Evolutionary conservation across 2,329 filamentous ascomycete species (phyloP).

Genomic region (Pyricularia sp.): DNA sequence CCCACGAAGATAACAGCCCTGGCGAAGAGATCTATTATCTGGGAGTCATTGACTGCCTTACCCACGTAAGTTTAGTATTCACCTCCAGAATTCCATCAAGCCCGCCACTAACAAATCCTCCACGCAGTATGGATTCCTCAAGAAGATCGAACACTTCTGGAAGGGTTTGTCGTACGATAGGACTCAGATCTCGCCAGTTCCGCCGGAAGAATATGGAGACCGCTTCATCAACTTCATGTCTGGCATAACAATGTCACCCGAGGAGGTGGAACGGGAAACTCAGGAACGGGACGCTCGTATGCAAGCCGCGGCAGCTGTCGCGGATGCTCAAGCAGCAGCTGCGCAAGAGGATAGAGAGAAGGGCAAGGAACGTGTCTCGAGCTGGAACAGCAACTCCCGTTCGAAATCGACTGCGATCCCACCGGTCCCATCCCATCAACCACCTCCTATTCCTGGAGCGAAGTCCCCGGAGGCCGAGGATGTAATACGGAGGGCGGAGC

Average conservation of each 20-base stretch:
- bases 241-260: conserved; percentile 79
- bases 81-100: not conserved
- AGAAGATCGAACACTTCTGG: conserved; percentile 94
- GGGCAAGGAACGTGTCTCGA: conserved; percentile 24
- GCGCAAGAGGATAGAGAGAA: conserved; percentile 19
- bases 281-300: conserved; percentile 36
- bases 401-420: conserved; percentile 22
- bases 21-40: conserved; percentile 96
- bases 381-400: conserved; percentile 26
- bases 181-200: conserved; percentile 83
- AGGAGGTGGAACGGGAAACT: conserved; percentile 67
- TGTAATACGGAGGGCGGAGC: conserved; percentile 29
- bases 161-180: conserved; percentile 82
- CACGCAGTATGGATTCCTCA: conserved; percentile 80
- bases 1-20: conserved; percentile 76
- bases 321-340: conserved; percentile 22
- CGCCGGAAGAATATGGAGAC: conserved; percentile 84
- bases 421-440: conserved; percentile 35
- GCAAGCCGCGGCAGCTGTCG: conserved; percentile 34
- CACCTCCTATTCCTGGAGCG: conserved; percentile 29
- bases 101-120: conserved; percentile 9
- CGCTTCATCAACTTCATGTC: conserved; percentile 90
- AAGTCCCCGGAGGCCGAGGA: conserved; percentile 27
- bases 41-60: conserved; percentile 96
- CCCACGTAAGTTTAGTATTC: conserved; percentile 62